Evolutionary conservation across 169 alveolate species (phyloP), one percentile per base, ranked within the genome.

Genomic region (Plasmodium relictum): DNA sequence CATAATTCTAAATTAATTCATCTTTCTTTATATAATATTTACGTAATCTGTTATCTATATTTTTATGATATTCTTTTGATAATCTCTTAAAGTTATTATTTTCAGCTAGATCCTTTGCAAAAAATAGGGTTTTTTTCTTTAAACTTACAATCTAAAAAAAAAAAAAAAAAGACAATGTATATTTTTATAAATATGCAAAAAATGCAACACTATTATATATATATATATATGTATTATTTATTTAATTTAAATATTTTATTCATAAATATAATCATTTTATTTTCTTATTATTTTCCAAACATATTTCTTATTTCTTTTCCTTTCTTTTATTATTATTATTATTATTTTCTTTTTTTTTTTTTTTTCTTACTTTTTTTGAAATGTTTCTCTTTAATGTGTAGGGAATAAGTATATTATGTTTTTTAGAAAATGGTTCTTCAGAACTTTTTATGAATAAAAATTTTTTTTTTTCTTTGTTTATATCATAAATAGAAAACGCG

Each of bases 41-140:
- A 6, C 45, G 24, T 20, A 78, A 31, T n/a, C 89, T 42, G 7
- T 69, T 66, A 59, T 78, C 59, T 20, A 78, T 44, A 42, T 58
- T 50, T 7, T 37, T 63, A 58, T 66, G 89, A 26, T 78, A 78
- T 42, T 78, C 89, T 41, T 26, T 45, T 4, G 89, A 78, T n/a
- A 78, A 26, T 12, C 37, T 78, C 14, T 65, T 78, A 16, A 78
- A 65, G 41, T 65, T 62, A 56, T 78, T 78, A 24, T 78, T 78
- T 69, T 65, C 78, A 14, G 89, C 89, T 44, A 78, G 54, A 58
- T 78, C 89, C 45, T 65, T 78, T 14, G 74, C 89, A 69, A 78
- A 78, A 16, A 78, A 78, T 10, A 78, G 61, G 39, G 56, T 48
- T 22, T 50, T 78, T 59, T 78, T 78, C 78, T 78, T 78, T 56